phyloP scores from a whole-genome alignment of 2,329 filamentous ascomycete genomes.

The Aureobasidium sp. region DNA sequence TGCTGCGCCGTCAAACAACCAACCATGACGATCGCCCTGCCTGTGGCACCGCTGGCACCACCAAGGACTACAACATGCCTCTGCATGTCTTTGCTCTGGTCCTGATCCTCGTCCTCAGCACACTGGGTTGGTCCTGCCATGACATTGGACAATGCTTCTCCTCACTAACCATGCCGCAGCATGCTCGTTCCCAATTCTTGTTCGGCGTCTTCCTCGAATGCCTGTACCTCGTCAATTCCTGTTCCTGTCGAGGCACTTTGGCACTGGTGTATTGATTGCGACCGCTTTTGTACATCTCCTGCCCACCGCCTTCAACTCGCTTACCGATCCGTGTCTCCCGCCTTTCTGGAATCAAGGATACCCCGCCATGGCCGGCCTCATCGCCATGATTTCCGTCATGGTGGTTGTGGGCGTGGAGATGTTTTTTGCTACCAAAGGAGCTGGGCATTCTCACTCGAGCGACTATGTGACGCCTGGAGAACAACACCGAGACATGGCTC shows the following conservation, averaged over 20 bases:
- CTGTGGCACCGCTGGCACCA: constrained; percentile 45
- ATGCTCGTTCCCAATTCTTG: constrained; percentile 56
- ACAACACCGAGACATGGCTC: not conserved
- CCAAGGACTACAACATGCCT: constrained; percentile 48
- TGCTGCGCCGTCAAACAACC: constrained; percentile 41
- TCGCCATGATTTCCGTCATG: constrained; percentile 77
- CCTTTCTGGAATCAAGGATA: constrained; percentile 74
- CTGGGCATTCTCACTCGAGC: constrained; percentile 50
- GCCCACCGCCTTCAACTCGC: constrained; percentile 54
- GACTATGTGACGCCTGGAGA: constrained; percentile 42
- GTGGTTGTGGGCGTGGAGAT: constrained; percentile 82
- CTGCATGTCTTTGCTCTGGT: constrained; percentile 53
- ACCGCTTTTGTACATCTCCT: constrained; percentile 55
- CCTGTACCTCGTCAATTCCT: constrained; percentile 53
- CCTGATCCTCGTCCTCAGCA: constrained; percentile 50
- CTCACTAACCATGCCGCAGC: constrained; percentile 31
- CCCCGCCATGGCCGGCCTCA: constrained; percentile 68
- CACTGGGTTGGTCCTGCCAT: constrained; percentile 36
- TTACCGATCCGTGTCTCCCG: constrained; percentile 62
- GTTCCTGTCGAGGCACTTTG: constrained; percentile 54
- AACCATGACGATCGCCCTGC: constrained; percentile 37
- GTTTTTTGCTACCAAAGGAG: constrained; percentile 69
- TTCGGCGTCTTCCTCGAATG: constrained; percentile 52
- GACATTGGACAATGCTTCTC: not conserved
- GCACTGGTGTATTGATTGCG: constrained; percentile 51